phyloP scores from a whole-genome alignment of 345 rosid genomes.

The sweet orange (Citrus sinensis) region DNA sequence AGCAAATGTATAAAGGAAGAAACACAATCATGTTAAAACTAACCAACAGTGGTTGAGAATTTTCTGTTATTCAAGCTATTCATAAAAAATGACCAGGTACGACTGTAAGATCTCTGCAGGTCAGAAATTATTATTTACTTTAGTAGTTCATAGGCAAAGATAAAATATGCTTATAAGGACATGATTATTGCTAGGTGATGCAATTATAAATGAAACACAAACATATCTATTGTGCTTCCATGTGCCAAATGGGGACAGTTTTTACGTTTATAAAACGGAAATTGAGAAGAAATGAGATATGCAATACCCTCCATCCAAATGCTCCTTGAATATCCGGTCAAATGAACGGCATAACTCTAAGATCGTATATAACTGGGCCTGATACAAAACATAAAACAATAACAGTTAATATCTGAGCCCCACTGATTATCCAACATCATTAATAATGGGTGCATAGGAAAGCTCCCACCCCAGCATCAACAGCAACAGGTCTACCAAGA shows the following conservation, averaged over 20 bases:
- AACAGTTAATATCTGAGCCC: neutral
- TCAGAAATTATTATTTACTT: neutral
- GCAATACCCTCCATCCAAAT: constrained; percentile 74
- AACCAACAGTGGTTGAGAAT: neutral
- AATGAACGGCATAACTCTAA: constrained; percentile 71
- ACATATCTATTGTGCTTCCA: neutral
- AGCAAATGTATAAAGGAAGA: neutral
- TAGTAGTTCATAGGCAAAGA: neutral
- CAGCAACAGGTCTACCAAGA: constrained; percentile 65
- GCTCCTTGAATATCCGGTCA: constrained; percentile 70
- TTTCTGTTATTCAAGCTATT: neutral
- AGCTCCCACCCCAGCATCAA: constrained; percentile 59
- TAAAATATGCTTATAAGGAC: neutral
- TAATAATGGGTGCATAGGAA: neutral
- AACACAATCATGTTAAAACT: neutral
- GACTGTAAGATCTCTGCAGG: neutral
- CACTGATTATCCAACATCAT: constrained; percentile 6
- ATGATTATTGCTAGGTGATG: neutral
- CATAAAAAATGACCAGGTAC: neutral
- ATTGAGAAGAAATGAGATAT: neutral
- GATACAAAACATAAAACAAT: neutral
- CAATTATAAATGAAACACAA: neutral
- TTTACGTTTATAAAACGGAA: neutral
- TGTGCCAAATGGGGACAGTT: neutral
- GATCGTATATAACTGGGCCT: constrained; percentile 72